A percentile compares a stretch with the other conserved stretches of the same genome.
Evolutionary conservation across 202 grass and related monocot genomes (phyloP).

Genomic region (Panicum hallii): DNA sequence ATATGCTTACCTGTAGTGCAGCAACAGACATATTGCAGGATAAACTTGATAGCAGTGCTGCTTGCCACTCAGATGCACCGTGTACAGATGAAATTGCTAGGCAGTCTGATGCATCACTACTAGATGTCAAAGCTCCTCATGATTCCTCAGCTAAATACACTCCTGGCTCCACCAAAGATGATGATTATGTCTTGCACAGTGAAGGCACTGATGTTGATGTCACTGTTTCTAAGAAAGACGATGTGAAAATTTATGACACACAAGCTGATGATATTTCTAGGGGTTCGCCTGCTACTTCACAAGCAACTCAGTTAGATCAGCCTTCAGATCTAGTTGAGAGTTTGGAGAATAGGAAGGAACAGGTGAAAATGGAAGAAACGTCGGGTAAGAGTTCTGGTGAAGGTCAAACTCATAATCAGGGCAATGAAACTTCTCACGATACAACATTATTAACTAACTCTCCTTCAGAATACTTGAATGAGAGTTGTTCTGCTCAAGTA

Average conservation of each 20-base stretch:
- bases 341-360: constrained; percentile 21
- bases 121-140: constrained; percentile 24
- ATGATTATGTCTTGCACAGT: constrained; percentile 27
- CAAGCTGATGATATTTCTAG: constrained; percentile 12
- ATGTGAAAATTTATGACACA: background rate
- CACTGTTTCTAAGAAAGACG: constrained; percentile 26
- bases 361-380: constrained; percentile 27
- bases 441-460: constrained; percentile 14
- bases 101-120: constrained; percentile 4
- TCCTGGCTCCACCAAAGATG: constrained; percentile 7
- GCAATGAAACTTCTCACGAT: constrained; percentile 32
- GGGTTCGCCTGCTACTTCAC: constrained; percentile 30
- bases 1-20: constrained; percentile 15
- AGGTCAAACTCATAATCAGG: background rate
- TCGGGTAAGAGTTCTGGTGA: constrained; percentile 27
- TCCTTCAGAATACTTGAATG: constrained; percentile 6
- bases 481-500: constrained; percentile 29
- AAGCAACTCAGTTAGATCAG: constrained; percentile 36
- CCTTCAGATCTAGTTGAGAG: background rate
- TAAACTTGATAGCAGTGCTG: constrained; percentile 38
- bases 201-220: constrained; percentile 34
- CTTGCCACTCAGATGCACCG: background rate
- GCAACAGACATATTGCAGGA: constrained; percentile 4
- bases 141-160: constrained; percentile 34
- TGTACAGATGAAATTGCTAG: background rate